Evolutionary conservation across 306 rosid genomes (phyloP).

Genomic region (Chamaecrista fasciculata): DNA sequence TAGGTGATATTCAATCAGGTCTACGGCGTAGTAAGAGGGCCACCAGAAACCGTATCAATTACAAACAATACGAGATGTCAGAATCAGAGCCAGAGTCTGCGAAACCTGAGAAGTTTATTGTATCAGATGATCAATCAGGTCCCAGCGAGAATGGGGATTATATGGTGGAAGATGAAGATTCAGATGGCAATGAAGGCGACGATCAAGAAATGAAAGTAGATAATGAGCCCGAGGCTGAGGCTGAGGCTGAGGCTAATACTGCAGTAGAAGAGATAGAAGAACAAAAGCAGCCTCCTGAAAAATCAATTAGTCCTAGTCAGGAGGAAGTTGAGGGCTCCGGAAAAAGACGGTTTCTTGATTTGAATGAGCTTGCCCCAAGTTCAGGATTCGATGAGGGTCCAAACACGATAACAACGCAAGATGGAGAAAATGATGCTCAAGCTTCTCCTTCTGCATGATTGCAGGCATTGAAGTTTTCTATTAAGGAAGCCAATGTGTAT

Average conservation of each 20-base stretch:
- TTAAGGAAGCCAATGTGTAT: conserved; percentile 57
- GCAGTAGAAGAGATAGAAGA: conserved; percentile 51
- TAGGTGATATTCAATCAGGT: conserved; percentile 77
- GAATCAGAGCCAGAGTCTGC: conserved; percentile 81
- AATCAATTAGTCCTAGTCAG: conserved; percentile 60
- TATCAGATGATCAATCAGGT: conserved; percentile 55
- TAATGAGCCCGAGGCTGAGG: conserved; percentile 46
- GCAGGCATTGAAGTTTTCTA: conserved; percentile 35
- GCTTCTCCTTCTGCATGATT: conserved; percentile 42
- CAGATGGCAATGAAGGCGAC: conserved; percentile 56
- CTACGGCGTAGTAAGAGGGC: conserved; percentile 98
- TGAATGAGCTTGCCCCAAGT: conserved; percentile 93
- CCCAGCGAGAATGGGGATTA: conserved; percentile 79
- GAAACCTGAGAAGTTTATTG: conserved; percentile 59
- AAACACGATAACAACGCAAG: conserved; percentile 61
- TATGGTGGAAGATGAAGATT: conserved; percentile 69
- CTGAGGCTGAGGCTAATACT: conserved; percentile 45
- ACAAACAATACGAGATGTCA: conserved; percentile 73
- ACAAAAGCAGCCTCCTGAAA: conserved; percentile 65
- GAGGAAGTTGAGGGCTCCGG: conserved; percentile 67
- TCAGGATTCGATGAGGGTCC: conserved; percentile 90
- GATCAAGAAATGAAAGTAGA: conserved; percentile 63
- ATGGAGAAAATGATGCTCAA: conserved; percentile 59
- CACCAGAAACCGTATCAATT: conserved; percentile 73
- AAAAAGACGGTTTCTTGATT: conserved; percentile 84